These are phyloP conservation scores for Haematococcus sp. DNA, from an alignment of 139 green algal genomes.

Conservation along the genomic window DNA sequence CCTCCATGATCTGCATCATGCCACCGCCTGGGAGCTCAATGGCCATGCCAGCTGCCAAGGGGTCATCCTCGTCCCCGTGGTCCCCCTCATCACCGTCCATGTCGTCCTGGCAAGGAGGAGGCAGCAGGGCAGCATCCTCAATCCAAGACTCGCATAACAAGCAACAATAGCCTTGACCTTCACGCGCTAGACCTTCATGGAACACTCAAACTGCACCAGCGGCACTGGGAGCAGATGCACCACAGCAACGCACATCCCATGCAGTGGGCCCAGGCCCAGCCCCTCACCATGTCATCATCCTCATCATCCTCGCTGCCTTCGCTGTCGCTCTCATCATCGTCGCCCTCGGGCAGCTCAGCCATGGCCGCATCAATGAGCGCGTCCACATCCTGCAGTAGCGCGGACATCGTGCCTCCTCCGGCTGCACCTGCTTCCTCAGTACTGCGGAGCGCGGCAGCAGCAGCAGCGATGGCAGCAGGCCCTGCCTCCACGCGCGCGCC, in stretches of 20 bases:
- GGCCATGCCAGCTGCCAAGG: background rate
- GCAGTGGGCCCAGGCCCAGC: background rate
- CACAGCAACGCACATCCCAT: no score
- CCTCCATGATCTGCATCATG: conserved; percentile 4
- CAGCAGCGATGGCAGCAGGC: conserved; percentile 1
- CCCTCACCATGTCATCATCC: background rate
- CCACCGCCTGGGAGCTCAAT: conserved; percentile 2
- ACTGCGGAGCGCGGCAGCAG: background rate
- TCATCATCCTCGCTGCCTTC: conserved; percentile 6
- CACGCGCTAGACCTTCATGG: no score
- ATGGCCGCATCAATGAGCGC: conserved; percentile 18
- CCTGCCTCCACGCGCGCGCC: background rate
- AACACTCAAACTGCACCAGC: no score
- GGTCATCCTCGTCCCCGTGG: conserved; percentile 16
- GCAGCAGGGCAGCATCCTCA: background rate
- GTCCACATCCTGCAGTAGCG: conserved; percentile 16
- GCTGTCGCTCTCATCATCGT: conserved; percentile 1
- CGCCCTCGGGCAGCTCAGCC: conserved; percentile 3
- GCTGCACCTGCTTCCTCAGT: background rate
- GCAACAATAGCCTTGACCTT: no score
- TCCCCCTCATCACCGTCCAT: conserved; percentile 14
- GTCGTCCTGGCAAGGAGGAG: background rate
- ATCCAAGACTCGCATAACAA: no score
- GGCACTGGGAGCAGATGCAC: no score
- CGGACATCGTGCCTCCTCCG: background rate